Conservation (phyloP, 371 early-diverging fungal genomes). For the Syncephalastrum monosporum region DNA sequence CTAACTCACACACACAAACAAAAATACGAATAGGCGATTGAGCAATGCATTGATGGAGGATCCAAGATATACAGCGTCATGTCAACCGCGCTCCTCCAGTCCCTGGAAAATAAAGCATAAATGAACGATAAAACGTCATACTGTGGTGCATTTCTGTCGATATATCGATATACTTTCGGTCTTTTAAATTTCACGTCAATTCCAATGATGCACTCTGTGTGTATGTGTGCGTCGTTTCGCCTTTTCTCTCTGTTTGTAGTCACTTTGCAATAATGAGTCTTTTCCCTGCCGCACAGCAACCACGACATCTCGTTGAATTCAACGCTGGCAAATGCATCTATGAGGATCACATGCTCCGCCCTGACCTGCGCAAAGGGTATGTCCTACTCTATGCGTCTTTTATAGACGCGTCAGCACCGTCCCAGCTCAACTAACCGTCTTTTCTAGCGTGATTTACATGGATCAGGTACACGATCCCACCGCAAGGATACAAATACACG, state of each 20-base stretch:
- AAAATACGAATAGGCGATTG: conserved; percentile 58
- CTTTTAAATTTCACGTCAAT: too few species aligned
- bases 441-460: conserved; percentile 49
- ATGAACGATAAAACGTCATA: background rate
- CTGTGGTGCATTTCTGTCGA: too few species aligned
- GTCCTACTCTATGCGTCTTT: background rate
- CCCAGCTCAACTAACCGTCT: conserved; percentile 1
- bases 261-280: conserved; percentile 24
- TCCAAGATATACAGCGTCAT: conserved; percentile 82
- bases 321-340: conserved; percentile 76
- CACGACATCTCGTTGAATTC: conserved; percentile 58
- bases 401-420: conserved; percentile 11
- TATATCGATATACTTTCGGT: too few species aligned
- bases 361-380: conserved; percentile 76
- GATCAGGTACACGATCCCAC: conserved; percentile 36
- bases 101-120: conserved; percentile 25
- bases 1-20: conserved; percentile 7
- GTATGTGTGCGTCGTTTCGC: too few species aligned
- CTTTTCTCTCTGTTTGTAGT: too few species aligned
- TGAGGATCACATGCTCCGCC: conserved; percentile 64
- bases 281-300: conserved; percentile 30
- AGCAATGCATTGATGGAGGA: conserved; percentile 81
- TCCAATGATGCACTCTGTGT: too few species aligned
- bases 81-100: conserved; percentile 48
- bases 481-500: background rate